Percentiles rank a stretch among this genome's conserved stretches.
Conservation (phyloP, 176 grass and related monocot species). For the Poa annua region DNA sequence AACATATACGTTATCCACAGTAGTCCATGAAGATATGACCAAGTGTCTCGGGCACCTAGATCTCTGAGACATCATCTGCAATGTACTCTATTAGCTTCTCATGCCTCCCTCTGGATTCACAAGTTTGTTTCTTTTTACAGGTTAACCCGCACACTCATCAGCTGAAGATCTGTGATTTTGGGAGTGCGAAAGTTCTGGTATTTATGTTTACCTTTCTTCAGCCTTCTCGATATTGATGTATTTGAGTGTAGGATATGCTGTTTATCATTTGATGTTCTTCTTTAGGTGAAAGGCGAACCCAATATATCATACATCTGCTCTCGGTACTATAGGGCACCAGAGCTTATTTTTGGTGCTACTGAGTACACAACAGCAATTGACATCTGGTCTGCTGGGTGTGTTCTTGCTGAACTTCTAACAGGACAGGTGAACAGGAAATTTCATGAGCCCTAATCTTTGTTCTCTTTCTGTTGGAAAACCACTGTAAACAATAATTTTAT, state of each 20-base stretch:
- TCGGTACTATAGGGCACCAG: constrained; percentile 75
- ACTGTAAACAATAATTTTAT: not conserved
- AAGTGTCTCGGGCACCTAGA: not conserved
- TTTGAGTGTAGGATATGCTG: not conserved
- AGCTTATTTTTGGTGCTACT: constrained; percentile 84
- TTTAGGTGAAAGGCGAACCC: constrained; percentile 70
- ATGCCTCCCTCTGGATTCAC: not conserved
- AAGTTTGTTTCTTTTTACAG: constrained; percentile 34
- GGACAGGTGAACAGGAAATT: constrained; percentile 54
- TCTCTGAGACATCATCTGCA: not conserved
- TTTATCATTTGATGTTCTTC: not conserved
- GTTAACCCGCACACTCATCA: constrained; percentile 86
- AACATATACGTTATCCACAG: not conserved
- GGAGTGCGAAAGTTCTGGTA: constrained; percentile 87
- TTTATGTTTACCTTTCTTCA: constrained; percentile 23
- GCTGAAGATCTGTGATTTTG: constrained; percentile 75
- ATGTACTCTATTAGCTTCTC: not conserved
- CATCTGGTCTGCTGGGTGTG: constrained; percentile 80
- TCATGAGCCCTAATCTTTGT: not conserved
- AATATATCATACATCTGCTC: constrained; percentile 90
- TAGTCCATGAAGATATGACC: not conserved
- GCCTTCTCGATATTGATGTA: constrained; percentile 24
- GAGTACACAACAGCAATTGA: constrained; percentile 81
- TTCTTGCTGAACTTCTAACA: constrained; percentile 70
- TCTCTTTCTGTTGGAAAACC: constrained; percentile 25